Evolutionary conservation across 495 filamentous ascomycete genomes (phyloP).

Genomic region (Neurospora sp.): DNA sequence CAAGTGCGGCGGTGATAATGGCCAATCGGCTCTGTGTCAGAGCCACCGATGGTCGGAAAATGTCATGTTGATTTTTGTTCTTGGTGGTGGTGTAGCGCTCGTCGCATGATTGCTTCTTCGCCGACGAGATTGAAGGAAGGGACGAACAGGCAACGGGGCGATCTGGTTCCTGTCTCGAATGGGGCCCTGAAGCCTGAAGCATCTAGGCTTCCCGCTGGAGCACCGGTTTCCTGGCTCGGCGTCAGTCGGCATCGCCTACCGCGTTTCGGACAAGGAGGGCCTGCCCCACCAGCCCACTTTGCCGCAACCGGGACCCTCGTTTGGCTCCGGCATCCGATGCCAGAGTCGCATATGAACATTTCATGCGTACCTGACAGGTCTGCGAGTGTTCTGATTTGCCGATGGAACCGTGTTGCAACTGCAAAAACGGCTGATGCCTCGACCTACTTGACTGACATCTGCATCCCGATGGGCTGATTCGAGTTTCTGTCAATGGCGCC

Average conservation of each 20-base stretch:
- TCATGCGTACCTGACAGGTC: background rate
- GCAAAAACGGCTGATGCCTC: background rate
- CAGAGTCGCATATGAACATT: background rate
- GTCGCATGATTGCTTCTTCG: background rate
- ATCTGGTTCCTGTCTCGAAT: background rate
- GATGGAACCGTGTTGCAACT: background rate
- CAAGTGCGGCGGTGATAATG: background rate
- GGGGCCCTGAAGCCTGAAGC: background rate
- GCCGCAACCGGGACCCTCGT: background rate
- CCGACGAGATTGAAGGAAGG: background rate
- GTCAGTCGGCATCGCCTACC: background rate
- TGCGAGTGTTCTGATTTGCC: background rate
- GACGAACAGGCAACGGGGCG: background rate
- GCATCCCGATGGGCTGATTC: background rate
- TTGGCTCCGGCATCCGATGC: background rate
- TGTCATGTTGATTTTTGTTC: background rate
- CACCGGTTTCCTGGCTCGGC: background rate
- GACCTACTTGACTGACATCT: background rate
- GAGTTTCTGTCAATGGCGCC: background rate
- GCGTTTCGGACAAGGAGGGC: background rate
- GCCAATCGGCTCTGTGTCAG: background rate
- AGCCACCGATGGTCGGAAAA: background rate
- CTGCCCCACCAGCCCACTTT: background rate
- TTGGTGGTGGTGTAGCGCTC: background rate
- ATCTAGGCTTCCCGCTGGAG: background rate